Evolutionary conservation across 768 basidiomycete species (phyloP), one percentile per base, ranked within the genome.

Genomic region (Naganishia vishniacii): DNA sequence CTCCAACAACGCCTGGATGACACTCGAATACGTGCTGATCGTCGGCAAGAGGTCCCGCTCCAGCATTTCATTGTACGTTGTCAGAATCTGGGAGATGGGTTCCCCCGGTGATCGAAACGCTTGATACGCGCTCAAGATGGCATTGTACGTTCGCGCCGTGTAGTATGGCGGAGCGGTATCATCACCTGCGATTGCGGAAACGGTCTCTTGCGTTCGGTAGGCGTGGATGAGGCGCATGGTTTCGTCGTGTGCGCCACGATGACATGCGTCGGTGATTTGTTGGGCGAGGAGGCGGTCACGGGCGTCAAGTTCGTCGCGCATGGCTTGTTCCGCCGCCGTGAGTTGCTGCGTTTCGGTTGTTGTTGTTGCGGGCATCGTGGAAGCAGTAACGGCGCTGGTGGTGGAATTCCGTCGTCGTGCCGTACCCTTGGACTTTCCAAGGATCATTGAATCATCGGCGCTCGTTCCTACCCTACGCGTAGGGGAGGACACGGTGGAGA

Each of bases 21-120:
- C 80, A 37, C 76, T 73, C 29, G 80, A 71, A 74, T 89, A 91
- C 0, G 88, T 90, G 46, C 74, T 69, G 13, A 78, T 62, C 56
- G 85, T 86, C 9, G 92, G 90, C 0, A 82, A 70, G 4, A 91
- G 73, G 18, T 83, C 82, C 31, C 78, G 80, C 28, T 81, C 78
- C 62, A 91, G 78, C 81, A 93, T 84, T 49, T 84, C 80, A 67
- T 88, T 83, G 78, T 92, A 93, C 2, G 85, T 81, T 51, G 85
- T 82, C 59, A 88, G 74, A 40, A 90, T 77, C 44, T 81, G 72
- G 0, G 80, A 75, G 31, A 89, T 80, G 6, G 84, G 83, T 66
- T 83, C 82, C 8, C 84, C 84, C 11, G 76, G 67, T 31, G 44
- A 46, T 28, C 78, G 72, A 15, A 70, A 64, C 0, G 45, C 29